Evolutionary conservation across 1,284 basidiomycete genomes (phyloP), one percentile per base, ranked within the genome.

Genomic region (Moesziomyces aphidis): DNA sequence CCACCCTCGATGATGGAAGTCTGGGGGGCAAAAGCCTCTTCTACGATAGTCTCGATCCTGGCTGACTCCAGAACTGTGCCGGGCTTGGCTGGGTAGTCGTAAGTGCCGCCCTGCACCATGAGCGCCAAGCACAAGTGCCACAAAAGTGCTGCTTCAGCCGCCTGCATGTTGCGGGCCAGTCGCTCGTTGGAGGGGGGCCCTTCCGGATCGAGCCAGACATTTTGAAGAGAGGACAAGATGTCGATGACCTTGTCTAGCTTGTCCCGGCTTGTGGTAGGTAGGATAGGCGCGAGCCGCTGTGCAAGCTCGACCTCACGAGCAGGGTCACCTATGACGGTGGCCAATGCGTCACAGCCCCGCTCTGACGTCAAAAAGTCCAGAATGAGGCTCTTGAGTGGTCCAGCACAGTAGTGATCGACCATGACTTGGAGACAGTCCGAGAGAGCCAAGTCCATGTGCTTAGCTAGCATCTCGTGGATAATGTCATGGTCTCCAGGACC

Each of bases 101-200:
- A 31, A 11, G 34, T 26, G 10, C 34, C n/a, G 19, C 19, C n/a
- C 21, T 31, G 22, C 19, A 13, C 23, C 68, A 70, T 70, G 2
- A 57, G 26, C 23, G 61, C n/a, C 4, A 21, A 31, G 17, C 54
- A 55, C 11, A 70, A 4, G 24, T 50, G 54, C 68, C 68, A 70
- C 11, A 70, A 21, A 3, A 70, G 49, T 1, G 47, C 43, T 9
- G 49, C 52, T 0, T 43, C 57, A 5, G 61, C 68, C 3, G 49
- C 22, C 6, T 48, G 39, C 39, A 42, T 45, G 21, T 58, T 55
- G 1, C 47, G 55, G 2, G 36, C 23, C 31, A 23, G 21, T 6
- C 50, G 43, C 17, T 26, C 21, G 4, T 50, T 28, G 15, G 58
- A 11, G 11, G 57, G 11, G 1, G 26, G 19, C 2, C 44, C 39